Conservation (phyloP, 2,329 filamentous ascomycete genomes). For the Aureobasidium sp. region DNA sequence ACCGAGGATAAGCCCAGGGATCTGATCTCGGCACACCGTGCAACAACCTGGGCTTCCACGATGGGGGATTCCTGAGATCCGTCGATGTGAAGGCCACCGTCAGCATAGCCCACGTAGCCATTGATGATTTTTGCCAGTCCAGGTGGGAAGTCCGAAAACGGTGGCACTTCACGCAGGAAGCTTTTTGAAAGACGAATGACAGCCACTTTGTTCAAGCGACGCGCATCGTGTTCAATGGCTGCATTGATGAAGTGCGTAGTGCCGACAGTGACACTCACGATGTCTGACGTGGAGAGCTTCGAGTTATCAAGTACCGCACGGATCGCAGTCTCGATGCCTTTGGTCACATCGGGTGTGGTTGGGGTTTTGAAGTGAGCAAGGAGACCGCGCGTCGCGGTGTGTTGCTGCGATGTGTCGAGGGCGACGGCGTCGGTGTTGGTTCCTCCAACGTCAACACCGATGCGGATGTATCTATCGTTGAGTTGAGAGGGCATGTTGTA, state of each 20-base stretch:
- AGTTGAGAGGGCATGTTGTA: background rate
- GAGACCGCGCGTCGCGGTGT: constrained; percentile 23
- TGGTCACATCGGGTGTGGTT: constrained; percentile 36
- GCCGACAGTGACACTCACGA: constrained; percentile 42
- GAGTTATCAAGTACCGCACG: constrained; percentile 31
- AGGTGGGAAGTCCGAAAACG: constrained; percentile 27
- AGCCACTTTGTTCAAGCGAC: constrained; percentile 45
- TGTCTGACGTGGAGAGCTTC: constrained; percentile 26
- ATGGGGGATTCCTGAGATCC: constrained; percentile 37
- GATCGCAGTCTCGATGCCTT: constrained; percentile 36
- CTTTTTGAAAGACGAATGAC: constrained; percentile 38
- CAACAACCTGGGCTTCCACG: constrained; percentile 39
- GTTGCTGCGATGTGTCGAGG: constrained; percentile 25
- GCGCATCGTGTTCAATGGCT: constrained; percentile 33
- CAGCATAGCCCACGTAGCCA: constrained; percentile 36
- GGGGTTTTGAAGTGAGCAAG: constrained; percentile 33
- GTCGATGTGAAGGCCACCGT: constrained; percentile 44
- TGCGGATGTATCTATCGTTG: constrained; percentile 27
- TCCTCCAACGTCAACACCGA: constrained; percentile 40
- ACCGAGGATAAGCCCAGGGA: constrained; percentile 40
- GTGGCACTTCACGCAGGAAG: constrained; percentile 27
- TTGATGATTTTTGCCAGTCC: constrained; percentile 28
- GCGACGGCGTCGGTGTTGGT: constrained; percentile 32
- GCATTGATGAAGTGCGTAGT: constrained; percentile 40
- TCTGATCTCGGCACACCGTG: constrained; percentile 39